Evolutionary conservation across 2,329 filamentous ascomycete species (phyloP).

Genomic region (Myriosclerotinia curreyana): DNA sequence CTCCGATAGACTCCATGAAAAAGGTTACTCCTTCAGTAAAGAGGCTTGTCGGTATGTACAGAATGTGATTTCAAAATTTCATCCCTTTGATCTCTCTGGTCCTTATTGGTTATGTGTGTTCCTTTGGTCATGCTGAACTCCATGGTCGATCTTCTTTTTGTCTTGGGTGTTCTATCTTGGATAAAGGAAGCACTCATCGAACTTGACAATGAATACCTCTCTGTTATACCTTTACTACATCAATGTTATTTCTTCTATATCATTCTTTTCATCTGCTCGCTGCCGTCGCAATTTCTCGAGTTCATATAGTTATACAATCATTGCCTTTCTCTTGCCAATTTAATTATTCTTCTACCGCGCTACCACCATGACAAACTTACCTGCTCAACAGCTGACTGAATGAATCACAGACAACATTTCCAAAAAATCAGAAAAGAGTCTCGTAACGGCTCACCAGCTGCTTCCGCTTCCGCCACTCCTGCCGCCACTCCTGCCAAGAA

Average conservation of each 20-base stretch:
- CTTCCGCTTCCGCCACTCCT: background rate
- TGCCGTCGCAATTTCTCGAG: too few species aligned
- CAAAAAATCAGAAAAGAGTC: constrained; percentile 36
- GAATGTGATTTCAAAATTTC: background rate
- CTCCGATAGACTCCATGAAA: constrained; percentile 27
- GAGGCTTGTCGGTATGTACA: constrained; percentile 38
- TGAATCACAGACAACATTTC: constrained; percentile 35
- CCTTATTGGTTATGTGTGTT: background rate
- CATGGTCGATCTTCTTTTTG: too few species aligned
- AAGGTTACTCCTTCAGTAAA: constrained; percentile 33
- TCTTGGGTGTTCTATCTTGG: too few species aligned
- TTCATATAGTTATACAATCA: background rate
- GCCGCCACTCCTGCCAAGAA: constrained; percentile 9
- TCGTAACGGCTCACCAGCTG: background rate
- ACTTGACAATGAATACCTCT: too few species aligned
- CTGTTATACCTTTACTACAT: too few species aligned
- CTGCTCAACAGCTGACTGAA: constrained; percentile 11
- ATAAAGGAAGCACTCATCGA: too few species aligned
- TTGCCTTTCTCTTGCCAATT: background rate
- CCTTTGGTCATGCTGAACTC: background rate
- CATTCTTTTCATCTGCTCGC: too few species aligned
- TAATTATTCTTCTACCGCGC: too few species aligned
- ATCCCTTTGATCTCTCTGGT: background rate
- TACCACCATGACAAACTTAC: background rate
- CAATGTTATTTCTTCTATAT: too few species aligned